Evolutionary conservation across 2,329 filamentous ascomycete species (phyloP).

Genomic region (Xylariaceae sp.): DNA sequence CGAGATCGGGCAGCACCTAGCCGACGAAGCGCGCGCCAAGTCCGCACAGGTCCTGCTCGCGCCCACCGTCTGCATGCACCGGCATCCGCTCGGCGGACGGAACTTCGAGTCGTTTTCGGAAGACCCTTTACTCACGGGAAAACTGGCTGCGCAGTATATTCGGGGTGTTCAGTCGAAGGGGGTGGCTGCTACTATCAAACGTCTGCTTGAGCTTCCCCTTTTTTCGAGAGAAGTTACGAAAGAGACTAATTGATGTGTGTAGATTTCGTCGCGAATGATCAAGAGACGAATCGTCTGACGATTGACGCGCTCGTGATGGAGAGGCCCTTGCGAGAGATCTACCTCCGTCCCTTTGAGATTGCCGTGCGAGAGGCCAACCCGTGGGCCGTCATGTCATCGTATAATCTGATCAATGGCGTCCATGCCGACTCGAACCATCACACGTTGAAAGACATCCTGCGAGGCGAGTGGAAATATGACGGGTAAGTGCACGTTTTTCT

Average conservation of each 20-base stretch:
- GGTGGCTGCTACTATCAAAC: conserved; percentile 74
- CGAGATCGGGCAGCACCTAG: conserved; percentile 65
- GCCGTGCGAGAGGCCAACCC: conserved; percentile 63
- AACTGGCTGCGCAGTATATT: conserved; percentile 66
- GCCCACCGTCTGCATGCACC: conserved; percentile 76
- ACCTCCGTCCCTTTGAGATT: conserved; percentile 71
- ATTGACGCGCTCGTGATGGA: conserved; percentile 61
- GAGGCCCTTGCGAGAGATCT: conserved; percentile 62
- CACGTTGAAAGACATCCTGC: conserved; percentile 51
- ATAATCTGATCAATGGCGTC: conserved; percentile 61
- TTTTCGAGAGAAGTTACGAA: not conserved
- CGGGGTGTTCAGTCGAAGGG: conserved; percentile 68
- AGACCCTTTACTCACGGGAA: conserved; percentile 71
- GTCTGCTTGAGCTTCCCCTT: conserved; percentile 41
- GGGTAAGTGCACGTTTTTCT: conserved; percentile 37
- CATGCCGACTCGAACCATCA: conserved; percentile 54
- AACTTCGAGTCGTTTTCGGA: conserved; percentile 87
- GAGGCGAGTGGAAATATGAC: conserved; percentile 59
- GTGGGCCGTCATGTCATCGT: conserved; percentile 65
- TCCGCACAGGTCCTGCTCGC: conserved; percentile 69
- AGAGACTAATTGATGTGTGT: conserved; percentile 3
- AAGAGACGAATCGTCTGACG: conserved; percentile 54
- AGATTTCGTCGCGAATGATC: conserved; percentile 24
- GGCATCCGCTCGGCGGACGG: conserved; percentile 74
- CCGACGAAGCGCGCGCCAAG: conserved; percentile 65